These are phyloP conservation scores for Botrytis fragariae DNA, from an alignment of 2,329 filamentous ascomycete genomes.

Conservation along the genomic window DNA sequence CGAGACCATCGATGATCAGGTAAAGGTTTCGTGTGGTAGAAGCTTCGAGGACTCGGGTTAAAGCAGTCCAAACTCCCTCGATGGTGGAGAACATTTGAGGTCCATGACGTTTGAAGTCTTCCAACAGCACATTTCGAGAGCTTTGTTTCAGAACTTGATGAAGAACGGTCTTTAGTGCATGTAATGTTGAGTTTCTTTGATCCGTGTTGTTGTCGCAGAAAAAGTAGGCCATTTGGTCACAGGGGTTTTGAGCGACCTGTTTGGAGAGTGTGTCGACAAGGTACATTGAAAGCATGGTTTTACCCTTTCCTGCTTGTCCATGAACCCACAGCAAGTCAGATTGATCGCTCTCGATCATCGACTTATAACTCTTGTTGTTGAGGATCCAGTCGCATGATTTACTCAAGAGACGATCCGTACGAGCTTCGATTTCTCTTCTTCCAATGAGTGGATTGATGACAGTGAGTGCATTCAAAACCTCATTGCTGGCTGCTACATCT, in stretches of 20 bases:
- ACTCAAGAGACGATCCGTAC: constrained; percentile 18
- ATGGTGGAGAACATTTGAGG: constrained; percentile 18
- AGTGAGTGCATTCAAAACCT: constrained; percentile 16
- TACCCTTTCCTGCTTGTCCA: constrained; percentile 21
- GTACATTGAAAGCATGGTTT: constrained; percentile 21
- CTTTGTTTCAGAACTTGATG: constrained; percentile 19
- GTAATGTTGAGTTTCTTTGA: constrained; percentile 17
- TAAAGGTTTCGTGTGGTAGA: constrained; percentile 19
- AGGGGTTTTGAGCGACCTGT: constrained; percentile 15
- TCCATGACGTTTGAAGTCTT: constrained; percentile 19
- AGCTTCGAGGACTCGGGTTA: constrained; percentile 15
- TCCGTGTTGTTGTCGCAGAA: constrained; percentile 19
- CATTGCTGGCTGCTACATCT: constrained; percentile 5
- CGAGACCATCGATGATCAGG: constrained; percentile 21
- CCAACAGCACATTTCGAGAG: constrained; percentile 12
- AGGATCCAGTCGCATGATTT: constrained; percentile 20
- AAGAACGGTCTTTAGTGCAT: constrained; percentile 19
- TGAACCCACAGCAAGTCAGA: constrained; percentile 19
- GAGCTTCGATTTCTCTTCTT: constrained; percentile 16
- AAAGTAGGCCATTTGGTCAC: constrained; percentile 19
- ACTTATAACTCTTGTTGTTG: constrained; percentile 15
- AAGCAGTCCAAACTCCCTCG: constrained; percentile 17
- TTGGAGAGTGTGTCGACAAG: constrained; percentile 17
- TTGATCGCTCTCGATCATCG: constrained; percentile 16
- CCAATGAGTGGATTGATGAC: constrained; percentile 17